A percentile compares a stretch with the other conserved stretches of the same genome.
These are phyloP conservation scores for Aspergillus sp. DNA, from an alignment of 2,329 filamentous ascomycete genomes.

Conservation along the genomic window DNA sequence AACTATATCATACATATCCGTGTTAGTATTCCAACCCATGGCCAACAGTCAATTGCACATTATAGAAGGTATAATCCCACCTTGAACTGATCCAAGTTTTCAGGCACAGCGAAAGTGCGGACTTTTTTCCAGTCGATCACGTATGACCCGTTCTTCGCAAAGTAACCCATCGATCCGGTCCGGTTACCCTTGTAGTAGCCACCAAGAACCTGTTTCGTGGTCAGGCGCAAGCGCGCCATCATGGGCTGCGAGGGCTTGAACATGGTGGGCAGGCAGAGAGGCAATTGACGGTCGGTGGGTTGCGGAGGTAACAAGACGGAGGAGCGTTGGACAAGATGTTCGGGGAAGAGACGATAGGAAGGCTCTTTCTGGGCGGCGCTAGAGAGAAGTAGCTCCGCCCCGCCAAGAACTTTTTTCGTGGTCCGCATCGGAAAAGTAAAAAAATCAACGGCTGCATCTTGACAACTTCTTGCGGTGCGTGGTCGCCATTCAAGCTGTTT, in stretches of 20 bases:
- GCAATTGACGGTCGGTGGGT: slow-evolving; percentile 1
- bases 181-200: slow-evolving; percentile 98
- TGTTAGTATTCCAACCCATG: slow-evolving; percentile 36
- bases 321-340: not conserved
- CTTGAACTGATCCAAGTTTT: slow-evolving; percentile 68
- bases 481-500: slow-evolving; percentile 7
- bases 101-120: slow-evolving; percentile 82
- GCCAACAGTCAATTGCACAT: not conserved
- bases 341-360: slow-evolving; percentile 20
- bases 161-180: slow-evolving; percentile 83
- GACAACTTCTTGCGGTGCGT: slow-evolving; percentile 10
- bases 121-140: slow-evolving; percentile 83
- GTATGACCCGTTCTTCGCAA: slow-evolving; percentile 64
- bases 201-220: slow-evolving; percentile 88
- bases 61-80: slow-evolving; percentile 49
- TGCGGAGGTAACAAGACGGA: slow-evolving; percentile 4
- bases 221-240: slow-evolving; percentile 74
- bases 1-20: slow-evolving; percentile 35
- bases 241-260: slow-evolving; percentile 55
- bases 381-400: slow-evolving; percentile 21
- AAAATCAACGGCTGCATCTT: slow-evolving; percentile 19
- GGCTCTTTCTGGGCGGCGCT: slow-evolving; percentile 30
- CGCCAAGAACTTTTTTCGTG: slow-evolving; percentile 39
- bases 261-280: slow-evolving; percentile 30
- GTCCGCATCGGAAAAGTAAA: slow-evolving; percentile 29